A percentile compares a stretch with the other conserved stretches of the same genome.
These are phyloP conservation scores for Ganoderma sinense DNA, from an alignment of 1,284 basidiomycete genomes.

Conservation along the genomic window DNA sequence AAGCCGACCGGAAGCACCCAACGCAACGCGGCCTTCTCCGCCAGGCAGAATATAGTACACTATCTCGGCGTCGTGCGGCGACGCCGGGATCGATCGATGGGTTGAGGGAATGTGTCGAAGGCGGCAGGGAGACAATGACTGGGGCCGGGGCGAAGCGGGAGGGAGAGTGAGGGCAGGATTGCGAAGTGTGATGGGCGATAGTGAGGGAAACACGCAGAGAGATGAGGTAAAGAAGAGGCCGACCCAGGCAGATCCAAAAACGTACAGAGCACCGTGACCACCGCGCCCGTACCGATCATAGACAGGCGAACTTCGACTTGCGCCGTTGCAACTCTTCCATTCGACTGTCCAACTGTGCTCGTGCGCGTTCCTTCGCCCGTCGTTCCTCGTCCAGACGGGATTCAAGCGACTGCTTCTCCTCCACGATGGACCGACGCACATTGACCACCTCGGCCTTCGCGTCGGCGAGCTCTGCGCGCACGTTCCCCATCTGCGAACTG, in stretches of 20 bases:
- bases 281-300: constrained; percentile 39
- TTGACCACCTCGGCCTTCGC: constrained; percentile 80
- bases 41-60: constrained; percentile 23
- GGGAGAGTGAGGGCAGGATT: constrained; percentile 3
- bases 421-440: constrained; percentile 80
- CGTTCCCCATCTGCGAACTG: constrained; percentile 64
- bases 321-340: constrained; percentile 85
- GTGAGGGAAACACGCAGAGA: constrained; percentile 4
- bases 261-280: constrained; percentile 2
- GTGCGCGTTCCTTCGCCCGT: constrained; percentile 81
- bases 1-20: constrained; percentile 19
- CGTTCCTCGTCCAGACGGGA: constrained; percentile 84
- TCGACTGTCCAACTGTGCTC: constrained; percentile 83
- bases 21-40: constrained; percentile 20
- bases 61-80: background rate
- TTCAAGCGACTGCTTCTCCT: constrained; percentile 87
- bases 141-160: constrained; percentile 4
- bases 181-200: background rate
- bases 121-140: constrained; percentile 12
- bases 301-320: constrained; percentile 87
- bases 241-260: constrained; percentile 5
- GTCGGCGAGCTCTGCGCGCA: constrained; percentile 76
- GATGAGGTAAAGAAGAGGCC: constrained; percentile 1
- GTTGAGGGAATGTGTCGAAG: constrained; percentile 16
- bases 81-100: constrained; percentile 10